These are phyloP conservation scores for Malus domestica DNA, from an alignment of 306 rosid genomes.

Conservation along the genomic window ASM211411v1 NC_041790.1:8625001-8625500, in stretches of 20 bases:
- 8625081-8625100: conserved; percentile 3
- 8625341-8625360: conserved; percentile 40
- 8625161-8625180: not conserved
- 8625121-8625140: conserved; percentile 2
- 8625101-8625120: not conserved
- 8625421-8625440: too few relatives aligned
- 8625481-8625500: too few relatives aligned
- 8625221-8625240: too few relatives aligned
- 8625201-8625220: too few relatives aligned
- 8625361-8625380: too few relatives aligned
- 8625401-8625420: too few relatives aligned
- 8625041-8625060: not conserved
- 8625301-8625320: conserved; percentile 34
- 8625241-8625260: too few relatives aligned
- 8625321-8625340: conserved; percentile 41
- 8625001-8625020: not conserved
- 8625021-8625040: not conserved
- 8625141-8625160: not conserved
- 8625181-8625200: too few relatives aligned
- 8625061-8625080: not conserved
- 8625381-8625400: too few relatives aligned
- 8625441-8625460: too few relatives aligned
- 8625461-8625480: too few relatives aligned
- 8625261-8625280: conserved; percentile 24
- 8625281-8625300: conserved; percentile 24